These are phyloP conservation scores for Acer yangbiense DNA, from an alignment of 345 rosid genomes.

Conservation along the genomic window DNA sequence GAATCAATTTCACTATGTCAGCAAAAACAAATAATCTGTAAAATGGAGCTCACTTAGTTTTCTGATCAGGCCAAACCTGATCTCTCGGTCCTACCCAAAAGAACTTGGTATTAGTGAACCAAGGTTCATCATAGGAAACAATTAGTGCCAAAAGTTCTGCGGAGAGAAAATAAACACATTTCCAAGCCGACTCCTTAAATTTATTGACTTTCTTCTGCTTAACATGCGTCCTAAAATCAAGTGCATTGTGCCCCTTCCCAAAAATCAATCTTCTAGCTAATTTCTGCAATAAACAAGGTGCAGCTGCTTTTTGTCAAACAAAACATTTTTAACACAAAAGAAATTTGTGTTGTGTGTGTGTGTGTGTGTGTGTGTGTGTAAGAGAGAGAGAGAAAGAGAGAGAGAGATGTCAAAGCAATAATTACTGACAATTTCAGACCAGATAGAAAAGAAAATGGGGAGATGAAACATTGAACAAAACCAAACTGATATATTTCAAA, in stretches of 20 bases:
- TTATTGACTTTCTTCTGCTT: constrained; percentile 60
- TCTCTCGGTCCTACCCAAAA: constrained; percentile 86
- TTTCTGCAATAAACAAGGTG: constrained; percentile 46
- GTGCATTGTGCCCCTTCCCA: constrained; percentile 42
- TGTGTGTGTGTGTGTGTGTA: too few species aligned
- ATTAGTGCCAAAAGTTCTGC: constrained; percentile 65
- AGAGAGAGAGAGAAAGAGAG: not conserved
- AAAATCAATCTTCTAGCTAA: constrained; percentile 56
- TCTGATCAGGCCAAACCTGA: constrained; percentile 85
- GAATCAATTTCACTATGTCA: constrained; percentile 1
- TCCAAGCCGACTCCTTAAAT: constrained; percentile 96
- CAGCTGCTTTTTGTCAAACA: not conserved
- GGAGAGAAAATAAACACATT: constrained; percentile 74
- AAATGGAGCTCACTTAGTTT: constrained; percentile 64
- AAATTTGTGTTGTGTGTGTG: not conserved
- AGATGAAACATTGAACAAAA: not conserved
- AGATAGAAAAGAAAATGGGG: not conserved
- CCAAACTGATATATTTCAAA: not conserved
- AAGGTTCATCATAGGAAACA: constrained; percentile 75
- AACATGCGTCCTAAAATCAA: constrained; percentile 38
- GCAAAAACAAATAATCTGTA: not conserved
- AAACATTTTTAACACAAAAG: not conserved
- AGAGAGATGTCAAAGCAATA: constrained; percentile 21
- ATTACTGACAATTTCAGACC: constrained; percentile 21
- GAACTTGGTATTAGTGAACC: constrained; percentile 71